Conservation (phyloP, 257 asterid species). For the Solanum chilense region DNA sequence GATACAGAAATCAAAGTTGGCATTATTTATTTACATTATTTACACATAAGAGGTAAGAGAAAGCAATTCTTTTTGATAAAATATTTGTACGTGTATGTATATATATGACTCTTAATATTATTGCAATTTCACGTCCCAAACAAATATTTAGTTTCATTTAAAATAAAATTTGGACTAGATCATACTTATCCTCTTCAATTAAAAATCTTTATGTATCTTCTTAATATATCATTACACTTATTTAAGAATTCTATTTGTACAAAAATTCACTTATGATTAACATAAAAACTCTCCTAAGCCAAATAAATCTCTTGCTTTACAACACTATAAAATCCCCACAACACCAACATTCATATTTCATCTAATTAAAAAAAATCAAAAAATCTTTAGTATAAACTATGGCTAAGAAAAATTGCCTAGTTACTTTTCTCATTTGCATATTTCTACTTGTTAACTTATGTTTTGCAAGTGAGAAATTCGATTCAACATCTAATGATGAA, state of each 20-base stretch:
- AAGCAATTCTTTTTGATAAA: background rate
- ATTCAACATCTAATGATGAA: background rate
- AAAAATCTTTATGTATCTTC: background rate
- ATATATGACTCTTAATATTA: background rate
- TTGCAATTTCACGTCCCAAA: background rate
- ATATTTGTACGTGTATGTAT: background rate
- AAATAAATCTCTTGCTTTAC: background rate
- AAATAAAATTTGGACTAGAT: background rate
- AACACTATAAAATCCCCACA: background rate
- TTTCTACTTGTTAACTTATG: background rate
- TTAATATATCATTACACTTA: background rate
- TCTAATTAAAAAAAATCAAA: background rate
- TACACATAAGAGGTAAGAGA: background rate
- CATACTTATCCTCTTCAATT: background rate
- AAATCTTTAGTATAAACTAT: background rate
- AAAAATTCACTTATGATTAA: background rate
- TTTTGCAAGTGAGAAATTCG: background rate
- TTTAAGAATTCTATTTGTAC: background rate
- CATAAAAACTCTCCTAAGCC: background rate
- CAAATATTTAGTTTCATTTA: background rate
- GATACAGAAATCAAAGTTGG: background rate
- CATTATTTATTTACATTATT: background rate
- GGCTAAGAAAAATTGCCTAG: background rate
- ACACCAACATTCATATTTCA: background rate
- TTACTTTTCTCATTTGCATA: background rate